Base-by-base conservation (phyloP, 2,329 filamentous ascomycete genomes). In the Penicillium decumbens region DNA sequence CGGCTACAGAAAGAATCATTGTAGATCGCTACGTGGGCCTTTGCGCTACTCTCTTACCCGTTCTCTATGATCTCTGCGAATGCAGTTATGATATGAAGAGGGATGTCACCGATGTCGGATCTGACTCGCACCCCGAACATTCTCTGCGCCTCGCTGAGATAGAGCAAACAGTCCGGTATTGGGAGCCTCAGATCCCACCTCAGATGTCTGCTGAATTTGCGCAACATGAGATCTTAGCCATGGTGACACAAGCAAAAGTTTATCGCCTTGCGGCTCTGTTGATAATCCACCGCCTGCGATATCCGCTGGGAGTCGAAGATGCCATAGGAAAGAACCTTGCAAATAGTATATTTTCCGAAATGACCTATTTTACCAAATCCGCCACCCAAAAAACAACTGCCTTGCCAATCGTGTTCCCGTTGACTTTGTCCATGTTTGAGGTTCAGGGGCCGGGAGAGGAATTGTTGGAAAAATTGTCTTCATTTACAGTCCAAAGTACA, bases 11-110 rank as follows among this genome's bases (percentile, higher is more conserved):
- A 18, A 53, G 50, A 38, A 35, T 56, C 32, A 54, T 64, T 28
- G 56, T 68, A 15, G 65, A 69, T 44, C 59, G 64, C 25, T 62
- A 59, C 37, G 58, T 57, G 6, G 67, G 67, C 15, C 40, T 69
- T 6, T 63, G 58, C 32, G 55, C 58, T 2, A 59, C 65, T 2
- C 55, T 69, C 7, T 47, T 69, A 3, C 63, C 65, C 23, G 50
- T 66, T n/a, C 45, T 69, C 1, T 65, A 68, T 43, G 64, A 68
- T 33, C 54, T 68, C 6, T 66, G 64, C 43, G 58, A 59, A 39
- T 56, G 49, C 39, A 63, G 61, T 38, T 47, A 61, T 50, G 6
- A 40, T 3, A 33, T 56, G 28, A 60, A 60, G 30, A 54, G 41
- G 25, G 43, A 46, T 10, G 20, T 43, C 6, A 33, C 45, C 15